Percentiles rank a stretch among this genome's conserved stretches.
Conservation (phyloP, 2,329 filamentous ascomycete genomes). For the Pestalotiopsis sp. region DNA sequence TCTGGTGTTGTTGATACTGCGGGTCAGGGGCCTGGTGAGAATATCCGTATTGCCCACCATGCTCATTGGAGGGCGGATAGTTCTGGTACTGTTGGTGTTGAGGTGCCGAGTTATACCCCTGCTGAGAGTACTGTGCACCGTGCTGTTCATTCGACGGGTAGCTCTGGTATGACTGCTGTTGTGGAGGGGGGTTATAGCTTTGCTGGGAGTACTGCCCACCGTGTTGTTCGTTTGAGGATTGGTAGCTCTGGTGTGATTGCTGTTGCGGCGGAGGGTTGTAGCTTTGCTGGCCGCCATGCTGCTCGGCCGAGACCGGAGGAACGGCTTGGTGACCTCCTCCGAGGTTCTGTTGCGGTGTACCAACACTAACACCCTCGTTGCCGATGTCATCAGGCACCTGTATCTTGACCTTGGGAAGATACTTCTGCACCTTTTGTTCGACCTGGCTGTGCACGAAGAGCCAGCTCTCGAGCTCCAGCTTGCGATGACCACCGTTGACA, state of each 20-base stretch:
- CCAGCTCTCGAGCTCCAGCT: constrained; percentile 49
- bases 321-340: constrained; percentile 34
- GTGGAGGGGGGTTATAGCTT: not conserved
- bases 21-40: not conserved
- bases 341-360: constrained; percentile 35
- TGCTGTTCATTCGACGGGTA: not conserved
- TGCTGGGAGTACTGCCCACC: not conserved
- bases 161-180: not conserved
- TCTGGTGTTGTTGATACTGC: constrained; percentile 2
- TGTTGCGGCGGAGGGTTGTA: not conserved
- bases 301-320: constrained; percentile 11
- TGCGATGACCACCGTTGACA: constrained; percentile 49
- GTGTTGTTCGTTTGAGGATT: not conserved
- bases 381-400: constrained; percentile 49
- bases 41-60: not conserved
- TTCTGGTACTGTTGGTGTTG: not conserved
- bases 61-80: not conserved
- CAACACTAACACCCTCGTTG: constrained; percentile 48
- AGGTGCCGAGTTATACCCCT: not conserved
- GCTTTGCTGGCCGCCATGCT: not conserved
- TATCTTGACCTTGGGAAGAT: constrained; percentile 48
- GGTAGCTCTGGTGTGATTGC: not conserved
- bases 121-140: not conserved
- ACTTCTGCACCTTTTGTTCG: constrained; percentile 48
- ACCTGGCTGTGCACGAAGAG: constrained; percentile 48